Base-by-base conservation (phyloP, 2,329 filamentous ascomycete species). In the Aspergillus niger region DNA sequence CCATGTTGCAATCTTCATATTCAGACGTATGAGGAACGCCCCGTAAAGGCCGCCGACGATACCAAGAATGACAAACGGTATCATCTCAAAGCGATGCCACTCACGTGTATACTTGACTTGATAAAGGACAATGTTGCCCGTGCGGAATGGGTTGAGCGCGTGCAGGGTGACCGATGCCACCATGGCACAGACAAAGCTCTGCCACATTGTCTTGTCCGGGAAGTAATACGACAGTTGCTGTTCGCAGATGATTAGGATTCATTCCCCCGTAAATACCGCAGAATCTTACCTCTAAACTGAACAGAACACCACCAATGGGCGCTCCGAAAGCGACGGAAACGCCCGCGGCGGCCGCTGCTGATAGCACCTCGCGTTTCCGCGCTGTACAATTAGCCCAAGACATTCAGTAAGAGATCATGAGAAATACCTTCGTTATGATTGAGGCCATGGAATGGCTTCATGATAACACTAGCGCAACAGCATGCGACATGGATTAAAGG, bases 121-220 rank as follows among this genome's bases (percentile, higher is more conserved):
- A 74, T 97, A 99, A 57, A 98, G 81, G 49, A 98, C 95, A 56
- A 98, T 89, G 76, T 99, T 96, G 57, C 94, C 95, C 1, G 93
- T 96, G 56, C 95, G 87, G 74, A 98, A 97, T 4, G 95, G 95
- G 73, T 99, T 95, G 63, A 97, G 86, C 5, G 91, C 91, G 76
- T 98, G 94, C 4, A 99, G 82, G 13, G 92, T 92, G 39, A 98
- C 91, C 17, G 95, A 94, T 15, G 93, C 95, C n/a, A 96, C 91
- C 93, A 98, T 98, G 73, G 95, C 95, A 70, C 95, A 98, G 43
- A 99, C 95, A 72, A 99, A 99, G 70, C 92, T 97, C 75, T 97
- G 95, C 95, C 95, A 99, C 95, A 99, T 98, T 8, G 95, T 98
- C 77, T 98, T 98, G 78, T 98, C 94, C 0, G 95, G 94, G 69